A percentile compares a stretch with the other conserved stretches of the same genome.
Conservation (phyloP, 2,329 filamentous ascomycete genomes). For the Alternaria atra region DNA sequence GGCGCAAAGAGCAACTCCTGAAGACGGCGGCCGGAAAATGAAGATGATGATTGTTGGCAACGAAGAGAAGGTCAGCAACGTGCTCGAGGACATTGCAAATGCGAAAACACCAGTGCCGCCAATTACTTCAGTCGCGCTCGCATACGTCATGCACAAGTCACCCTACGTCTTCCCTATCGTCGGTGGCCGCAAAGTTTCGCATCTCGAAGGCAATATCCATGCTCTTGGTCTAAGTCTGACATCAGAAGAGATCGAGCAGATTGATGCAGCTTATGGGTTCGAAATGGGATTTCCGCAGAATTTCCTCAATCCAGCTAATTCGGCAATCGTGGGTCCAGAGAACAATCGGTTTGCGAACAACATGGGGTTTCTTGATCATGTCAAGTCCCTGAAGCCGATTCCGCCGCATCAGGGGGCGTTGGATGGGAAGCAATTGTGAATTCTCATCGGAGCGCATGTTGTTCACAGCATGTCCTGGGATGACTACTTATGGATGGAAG, state of each 20-base stretch:
- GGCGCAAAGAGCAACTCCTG: constrained; percentile 54
- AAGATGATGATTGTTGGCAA: constrained; percentile 52
- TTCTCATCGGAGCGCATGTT: not conserved
- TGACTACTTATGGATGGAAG: too few relatives aligned
- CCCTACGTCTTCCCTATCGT: constrained; percentile 79
- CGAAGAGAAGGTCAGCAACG: constrained; percentile 61
- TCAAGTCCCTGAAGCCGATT: constrained; percentile 34
- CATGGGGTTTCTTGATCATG: constrained; percentile 37
- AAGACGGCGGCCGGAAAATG: constrained; percentile 51
- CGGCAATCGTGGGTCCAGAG: constrained; percentile 35
- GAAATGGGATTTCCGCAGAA: constrained; percentile 70
- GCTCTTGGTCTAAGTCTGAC: not conserved
- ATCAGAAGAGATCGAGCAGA: not conserved
- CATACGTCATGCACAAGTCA: constrained; percentile 43
- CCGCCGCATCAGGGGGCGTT: constrained; percentile 36
- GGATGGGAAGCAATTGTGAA: constrained; percentile 13
- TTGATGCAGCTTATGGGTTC: constrained; percentile 62
- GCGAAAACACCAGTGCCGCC: constrained; percentile 42
- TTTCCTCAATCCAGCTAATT: constrained; percentile 31
- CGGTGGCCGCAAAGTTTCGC: constrained; percentile 72
- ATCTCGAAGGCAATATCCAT: constrained; percentile 60
- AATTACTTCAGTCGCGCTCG: constrained; percentile 57
- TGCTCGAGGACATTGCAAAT: not conserved
- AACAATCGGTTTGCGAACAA: constrained; percentile 31
- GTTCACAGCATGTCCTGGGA: not conserved